Evolutionary conservation across 2,329 filamentous ascomycete species (phyloP).

Genomic region (Bipolaris victoriae): DNA sequence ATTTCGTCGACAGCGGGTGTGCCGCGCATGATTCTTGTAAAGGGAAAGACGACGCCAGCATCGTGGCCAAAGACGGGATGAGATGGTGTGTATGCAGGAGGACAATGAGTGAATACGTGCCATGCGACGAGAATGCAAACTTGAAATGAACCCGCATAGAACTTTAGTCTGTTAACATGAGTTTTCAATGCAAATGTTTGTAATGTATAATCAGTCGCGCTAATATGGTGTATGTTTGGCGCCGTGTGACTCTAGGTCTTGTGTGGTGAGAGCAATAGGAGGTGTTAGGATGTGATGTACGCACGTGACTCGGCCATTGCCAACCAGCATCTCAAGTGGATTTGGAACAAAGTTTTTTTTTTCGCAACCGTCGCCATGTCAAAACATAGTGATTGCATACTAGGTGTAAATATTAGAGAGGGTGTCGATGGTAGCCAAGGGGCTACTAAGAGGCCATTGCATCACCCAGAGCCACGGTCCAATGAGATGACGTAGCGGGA

Average conservation of each 20-base stretch:
- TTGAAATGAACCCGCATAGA: background rate
- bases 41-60: constrained; percentile 13
- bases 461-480: constrained; percentile 5
- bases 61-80: background rate
- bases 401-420: background rate
- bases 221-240: background rate
- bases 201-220: background rate
- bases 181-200: background rate
- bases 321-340: no score
- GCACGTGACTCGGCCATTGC: background rate
- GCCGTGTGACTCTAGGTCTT: background rate
- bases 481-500: constrained; percentile 27
- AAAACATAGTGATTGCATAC: no score
- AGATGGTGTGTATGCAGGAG: background rate
- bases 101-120: background rate
- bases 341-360: no score
- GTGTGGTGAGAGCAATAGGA: background rate
- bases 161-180: background rate
- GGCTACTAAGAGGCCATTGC: background rate
- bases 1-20: constrained; percentile 24
- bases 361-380: no score
- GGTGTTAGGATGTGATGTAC: background rate
- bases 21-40: constrained; percentile 20
- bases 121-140: background rate
- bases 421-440: background rate